Evolutionary conservation across 1,284 basidiomycete genomes (phyloP).

Genomic region (Fomitopsis betulina): DNA sequence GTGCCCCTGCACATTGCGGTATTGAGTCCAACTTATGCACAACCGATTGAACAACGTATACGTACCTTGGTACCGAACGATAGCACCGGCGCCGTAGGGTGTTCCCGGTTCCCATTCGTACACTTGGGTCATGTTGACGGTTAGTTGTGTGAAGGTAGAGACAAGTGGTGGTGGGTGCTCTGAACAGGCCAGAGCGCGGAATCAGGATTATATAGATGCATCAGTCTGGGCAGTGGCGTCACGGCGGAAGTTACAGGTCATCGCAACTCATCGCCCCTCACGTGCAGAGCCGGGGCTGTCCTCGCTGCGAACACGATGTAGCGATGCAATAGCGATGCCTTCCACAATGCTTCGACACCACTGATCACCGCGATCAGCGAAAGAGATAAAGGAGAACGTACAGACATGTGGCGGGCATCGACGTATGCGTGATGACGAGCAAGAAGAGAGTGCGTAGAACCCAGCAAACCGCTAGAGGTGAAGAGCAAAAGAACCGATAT

Average conservation of each 20-base stretch:
- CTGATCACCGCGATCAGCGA: slow-evolving; percentile 4
- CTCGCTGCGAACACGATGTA: slow-evolving; percentile 2
- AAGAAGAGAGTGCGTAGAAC: neutral
- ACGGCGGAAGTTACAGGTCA: neutral
- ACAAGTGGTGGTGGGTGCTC: neutral
- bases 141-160: neutral
- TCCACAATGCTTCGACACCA: neutral
- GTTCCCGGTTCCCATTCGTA: slow-evolving; percentile 59
- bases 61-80: slow-evolving; percentile 56
- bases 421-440: neutral
- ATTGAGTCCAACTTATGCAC: neutral
- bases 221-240: neutral
- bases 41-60: neutral
- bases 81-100: slow-evolving; percentile 49
- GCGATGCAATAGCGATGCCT: neutral
- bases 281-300: neutral
- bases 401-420: neutral
- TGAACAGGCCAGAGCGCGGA: neutral
- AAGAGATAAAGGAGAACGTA: neutral
- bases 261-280: neutral
- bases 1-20: slow-evolving; percentile 35
- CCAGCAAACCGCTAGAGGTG: neutral
- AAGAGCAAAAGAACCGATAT: neutral
- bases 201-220: neutral
- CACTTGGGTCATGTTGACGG: slow-evolving; percentile 3